A percentile compares a stretch with the other conserved stretches of the same genome.
Conservation (phyloP, 352 stramenopile genomes). For the Phytophthora cactorum region DNA sequence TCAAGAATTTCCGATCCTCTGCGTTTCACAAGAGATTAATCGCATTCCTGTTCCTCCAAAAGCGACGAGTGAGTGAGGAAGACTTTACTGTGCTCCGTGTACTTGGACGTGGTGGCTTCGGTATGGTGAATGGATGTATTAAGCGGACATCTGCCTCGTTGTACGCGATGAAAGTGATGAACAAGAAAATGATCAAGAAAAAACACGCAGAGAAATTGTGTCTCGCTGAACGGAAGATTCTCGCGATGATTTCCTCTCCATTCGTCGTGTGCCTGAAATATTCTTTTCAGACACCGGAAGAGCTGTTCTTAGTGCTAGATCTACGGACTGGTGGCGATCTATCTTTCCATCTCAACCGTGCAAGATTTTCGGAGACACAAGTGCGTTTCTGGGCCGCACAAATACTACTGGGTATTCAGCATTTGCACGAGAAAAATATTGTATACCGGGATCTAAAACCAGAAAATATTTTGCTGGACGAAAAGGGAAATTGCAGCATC, state of each 20-base stretch:
- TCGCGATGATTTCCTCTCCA: slow-evolving; percentile 77
- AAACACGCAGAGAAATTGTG: slow-evolving; percentile 91
- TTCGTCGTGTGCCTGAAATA: slow-evolving; percentile 98
- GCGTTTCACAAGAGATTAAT: slow-evolving; percentile 84
- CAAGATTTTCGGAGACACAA: slow-evolving; percentile 70
- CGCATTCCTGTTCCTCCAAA: slow-evolving; percentile 93
- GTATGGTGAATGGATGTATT: slow-evolving; percentile 97
- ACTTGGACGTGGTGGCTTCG: slow-evolving; percentile 96
- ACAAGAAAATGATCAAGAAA: slow-evolving; percentile 91
- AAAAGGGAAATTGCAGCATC: slow-evolving; percentile 95
- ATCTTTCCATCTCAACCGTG: slow-evolving; percentile 81
- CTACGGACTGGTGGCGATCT: slow-evolving; percentile 97
- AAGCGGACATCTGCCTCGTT: slow-evolving; percentile 90
- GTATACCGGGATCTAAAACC: slow-evolving; percentile 91
- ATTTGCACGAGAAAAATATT: slow-evolving; percentile 92
- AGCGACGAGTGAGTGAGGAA: slow-evolving; percentile 90
- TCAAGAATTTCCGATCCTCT: slow-evolving; percentile 83
- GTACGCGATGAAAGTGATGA: slow-evolving; percentile 91
- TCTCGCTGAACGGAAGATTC: slow-evolving; percentile 77
- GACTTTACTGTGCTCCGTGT: slow-evolving; percentile 97
- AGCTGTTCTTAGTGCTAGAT: slow-evolving; percentile 97
- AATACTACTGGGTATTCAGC: slow-evolving; percentile 75
- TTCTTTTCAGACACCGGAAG: slow-evolving; percentile 94
- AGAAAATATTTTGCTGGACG: slow-evolving; percentile 92
- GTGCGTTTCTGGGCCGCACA: slow-evolving; percentile 87